Conservation (phyloP, 306 rosid genomes). For the Fagus sylvatica region DNA sequence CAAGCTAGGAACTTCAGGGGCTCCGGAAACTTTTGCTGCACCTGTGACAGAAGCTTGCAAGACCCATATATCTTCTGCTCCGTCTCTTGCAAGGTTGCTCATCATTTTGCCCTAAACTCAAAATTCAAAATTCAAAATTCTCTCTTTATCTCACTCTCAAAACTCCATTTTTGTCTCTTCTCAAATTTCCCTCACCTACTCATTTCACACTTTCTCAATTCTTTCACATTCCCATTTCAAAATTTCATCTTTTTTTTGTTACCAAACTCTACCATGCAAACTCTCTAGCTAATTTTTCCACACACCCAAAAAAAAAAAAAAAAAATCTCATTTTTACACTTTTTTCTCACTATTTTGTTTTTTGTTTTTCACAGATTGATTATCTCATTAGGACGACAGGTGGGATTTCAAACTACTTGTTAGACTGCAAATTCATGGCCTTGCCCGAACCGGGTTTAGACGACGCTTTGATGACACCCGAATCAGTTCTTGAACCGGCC, state of each 20-base stretch:
- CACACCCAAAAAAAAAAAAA: too few species aligned
- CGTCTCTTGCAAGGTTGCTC: conserved; percentile 81
- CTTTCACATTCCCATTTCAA: neutral
- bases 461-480: conserved; percentile 67
- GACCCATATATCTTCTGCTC: conserved; percentile 83
- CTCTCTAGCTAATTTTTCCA: neutral
- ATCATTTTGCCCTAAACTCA: neutral
- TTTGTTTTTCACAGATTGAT: conserved; percentile 46
- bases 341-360: neutral
- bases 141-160: neutral
- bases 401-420: conserved; percentile 46
- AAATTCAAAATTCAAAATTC: neutral
- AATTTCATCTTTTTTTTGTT: neutral
- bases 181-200: neutral
- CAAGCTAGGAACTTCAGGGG: conserved; percentile 64
- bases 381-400: conserved; percentile 48
- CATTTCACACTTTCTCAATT: neutral
- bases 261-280: neutral
- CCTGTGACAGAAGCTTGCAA: conserved; percentile 89
- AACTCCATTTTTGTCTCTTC: too few species aligned
- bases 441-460: conserved; percentile 59
- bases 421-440: conserved; percentile 71
- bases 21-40: conserved; percentile 75
- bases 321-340: neutral
- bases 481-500: conserved; percentile 68